A percentile compares a stretch with the other conserved stretches of the same genome.
phyloP scores from a whole-genome alignment of 2,329 filamentous ascomycete genomes.

The Rachicladosporium sp. region DNA sequence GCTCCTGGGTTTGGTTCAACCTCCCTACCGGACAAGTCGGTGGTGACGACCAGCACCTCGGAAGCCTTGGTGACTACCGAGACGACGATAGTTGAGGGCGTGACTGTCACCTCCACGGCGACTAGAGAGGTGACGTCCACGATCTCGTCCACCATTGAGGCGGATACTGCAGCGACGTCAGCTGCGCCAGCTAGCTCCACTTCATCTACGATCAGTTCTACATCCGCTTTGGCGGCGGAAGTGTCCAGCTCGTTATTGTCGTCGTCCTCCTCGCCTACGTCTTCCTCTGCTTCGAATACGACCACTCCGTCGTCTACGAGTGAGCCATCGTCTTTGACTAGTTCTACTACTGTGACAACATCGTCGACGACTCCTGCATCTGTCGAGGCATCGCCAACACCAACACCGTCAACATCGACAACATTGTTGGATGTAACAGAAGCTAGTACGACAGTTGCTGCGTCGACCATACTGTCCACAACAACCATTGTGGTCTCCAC shows the following conservation, averaged over 20 bases:
- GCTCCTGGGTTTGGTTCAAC: conserved; percentile 5
- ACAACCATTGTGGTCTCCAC: conserved; percentile 5
- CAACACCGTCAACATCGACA: conserved; percentile 1
- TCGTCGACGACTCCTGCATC: too few species aligned
- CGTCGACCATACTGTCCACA: neutral
- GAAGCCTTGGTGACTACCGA: neutral
- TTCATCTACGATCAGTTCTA: conserved; percentile 4
- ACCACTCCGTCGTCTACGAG: conserved; percentile 90
- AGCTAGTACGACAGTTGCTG: too few species aligned
- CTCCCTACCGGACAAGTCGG: conserved; percentile 1
- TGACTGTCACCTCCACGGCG: conserved; percentile 1
- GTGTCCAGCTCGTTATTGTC: neutral
- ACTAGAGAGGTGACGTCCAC: neutral
- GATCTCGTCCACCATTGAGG: neutral
- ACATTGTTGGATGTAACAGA: neutral
- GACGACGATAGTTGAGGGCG: neutral
- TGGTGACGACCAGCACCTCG: neutral
- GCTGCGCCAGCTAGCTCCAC: conserved; percentile 1
- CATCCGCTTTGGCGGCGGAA: neutral
- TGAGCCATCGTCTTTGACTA: too few species aligned
- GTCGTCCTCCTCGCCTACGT: neutral
- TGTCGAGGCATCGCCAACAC: neutral
- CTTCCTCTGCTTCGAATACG: conserved; percentile 34
- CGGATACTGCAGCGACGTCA: neutral
- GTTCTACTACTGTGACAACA: too few species aligned